Conservation (phyloP, 176 grass and related monocot genomes). For the Carex cristatella region DNA sequence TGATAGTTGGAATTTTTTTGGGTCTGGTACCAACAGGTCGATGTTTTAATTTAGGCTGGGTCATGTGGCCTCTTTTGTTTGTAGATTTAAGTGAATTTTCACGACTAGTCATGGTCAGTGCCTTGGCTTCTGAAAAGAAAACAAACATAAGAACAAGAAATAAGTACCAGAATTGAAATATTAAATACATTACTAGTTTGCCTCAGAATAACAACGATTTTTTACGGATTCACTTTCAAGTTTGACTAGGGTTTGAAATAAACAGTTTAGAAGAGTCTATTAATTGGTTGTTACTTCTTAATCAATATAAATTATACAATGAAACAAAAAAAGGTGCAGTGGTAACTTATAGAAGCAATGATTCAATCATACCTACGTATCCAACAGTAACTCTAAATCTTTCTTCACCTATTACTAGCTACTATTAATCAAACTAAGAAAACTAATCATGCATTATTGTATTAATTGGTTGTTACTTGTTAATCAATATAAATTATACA, state of each 20-base stretch:
- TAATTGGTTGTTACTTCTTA: neutral
- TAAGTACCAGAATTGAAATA: neutral
- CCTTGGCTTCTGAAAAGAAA: conserved; percentile 3
- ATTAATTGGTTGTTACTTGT: neutral
- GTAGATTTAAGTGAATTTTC: neutral
- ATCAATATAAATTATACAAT: neutral
- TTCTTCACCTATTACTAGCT: neutral
- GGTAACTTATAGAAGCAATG: neutral
- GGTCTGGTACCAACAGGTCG: neutral
- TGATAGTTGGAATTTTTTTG: neutral
- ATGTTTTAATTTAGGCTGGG: neutral
- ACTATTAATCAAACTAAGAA: neutral
- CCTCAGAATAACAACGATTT: neutral
- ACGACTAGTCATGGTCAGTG: neutral
- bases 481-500: neutral
- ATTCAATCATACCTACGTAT: too few species aligned
- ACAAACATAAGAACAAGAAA: neutral
- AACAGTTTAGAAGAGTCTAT: neutral
- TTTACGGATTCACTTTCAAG: too few species aligned
- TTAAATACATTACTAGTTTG: neutral
- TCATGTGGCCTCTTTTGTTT: neutral
- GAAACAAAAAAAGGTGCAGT: neutral
- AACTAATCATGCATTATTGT: neutral
- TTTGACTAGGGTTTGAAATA: neutral
- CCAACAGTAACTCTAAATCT: neutral